Percentiles rank a stretch among this genome's conserved stretches.
Evolutionary conservation across 805 yeast genomes (phyloP).

Genomic region (Cyberlindnera subsufficiens): DNA sequence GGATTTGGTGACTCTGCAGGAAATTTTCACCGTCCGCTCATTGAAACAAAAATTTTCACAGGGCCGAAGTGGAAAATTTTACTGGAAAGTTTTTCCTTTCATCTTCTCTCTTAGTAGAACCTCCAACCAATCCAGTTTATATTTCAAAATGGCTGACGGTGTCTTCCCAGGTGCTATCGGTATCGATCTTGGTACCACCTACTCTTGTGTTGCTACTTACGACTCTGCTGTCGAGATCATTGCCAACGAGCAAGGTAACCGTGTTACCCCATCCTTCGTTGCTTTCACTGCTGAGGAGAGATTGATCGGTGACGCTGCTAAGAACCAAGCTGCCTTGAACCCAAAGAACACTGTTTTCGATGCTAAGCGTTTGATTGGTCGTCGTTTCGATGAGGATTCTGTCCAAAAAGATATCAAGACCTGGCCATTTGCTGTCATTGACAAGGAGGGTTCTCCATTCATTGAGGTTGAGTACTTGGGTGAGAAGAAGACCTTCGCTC

Average conservation of each 20-base stretch:
- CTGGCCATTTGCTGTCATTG: slow-evolving; percentile 75
- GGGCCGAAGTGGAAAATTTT: too few relatives aligned
- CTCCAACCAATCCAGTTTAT: slow-evolving; percentile 4
- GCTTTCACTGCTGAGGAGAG: slow-evolving; percentile 76
- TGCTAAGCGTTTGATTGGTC: slow-evolving; percentile 78
- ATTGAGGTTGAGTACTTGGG: slow-evolving; percentile 66
- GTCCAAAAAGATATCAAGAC: slow-evolving; percentile 89
- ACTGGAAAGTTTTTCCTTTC: slow-evolving; percentile 10
- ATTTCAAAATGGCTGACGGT: slow-evolving; percentile 83
- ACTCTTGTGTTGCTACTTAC: slow-evolving; percentile 76
- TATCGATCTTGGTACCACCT: slow-evolving; percentile 94
- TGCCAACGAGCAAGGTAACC: slow-evolving; percentile 83
- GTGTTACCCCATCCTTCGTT: slow-evolving; percentile 78
- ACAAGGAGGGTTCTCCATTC: slow-evolving; percentile 61
- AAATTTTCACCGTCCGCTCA: not conserved
- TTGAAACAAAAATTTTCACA: not conserved
- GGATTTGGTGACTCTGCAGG: slow-evolving; percentile 4
- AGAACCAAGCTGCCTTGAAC: slow-evolving; percentile 79
- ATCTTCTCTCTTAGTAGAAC: slow-evolving; percentile 4
- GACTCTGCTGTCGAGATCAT: slow-evolving; percentile 69
- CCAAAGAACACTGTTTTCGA: slow-evolving; percentile 75
- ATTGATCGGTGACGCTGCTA: slow-evolving; percentile 79
- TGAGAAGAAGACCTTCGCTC: slow-evolving; percentile 64
- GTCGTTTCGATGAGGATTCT: slow-evolving; percentile 67
- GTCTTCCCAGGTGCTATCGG: slow-evolving; percentile 99